A percentile compares a stretch with the other conserved stretches of the same genome.
Conservation (phyloP, 257 asterid species). For the Paraleonurus japonicus region DNA sequence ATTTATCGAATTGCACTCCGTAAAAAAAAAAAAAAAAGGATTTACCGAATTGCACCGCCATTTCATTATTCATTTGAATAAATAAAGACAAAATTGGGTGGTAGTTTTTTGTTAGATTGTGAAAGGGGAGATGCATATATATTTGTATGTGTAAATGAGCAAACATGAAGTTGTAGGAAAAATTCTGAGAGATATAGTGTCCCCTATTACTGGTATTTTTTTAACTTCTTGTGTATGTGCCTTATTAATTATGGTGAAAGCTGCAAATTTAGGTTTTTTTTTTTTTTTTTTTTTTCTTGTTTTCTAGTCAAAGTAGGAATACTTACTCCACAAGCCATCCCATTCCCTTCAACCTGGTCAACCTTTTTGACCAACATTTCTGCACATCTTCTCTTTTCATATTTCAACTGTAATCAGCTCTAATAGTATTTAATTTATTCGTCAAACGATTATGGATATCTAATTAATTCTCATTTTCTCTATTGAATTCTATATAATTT, state of each 20-base stretch:
- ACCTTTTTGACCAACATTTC: not conserved
- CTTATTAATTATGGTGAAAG: not conserved
- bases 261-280: not conserved
- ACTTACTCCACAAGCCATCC: constrained; percentile 9
- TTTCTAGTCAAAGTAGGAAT: not conserved
- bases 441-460: not conserved
- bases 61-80: not conserved
- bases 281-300: not conserved
- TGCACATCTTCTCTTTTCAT: not conserved
- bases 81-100: no score
- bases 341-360: not conserved
- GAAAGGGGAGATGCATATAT: constrained; percentile 24
- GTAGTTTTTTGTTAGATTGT: not conserved
- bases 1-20: no score
- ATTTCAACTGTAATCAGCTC: no score
- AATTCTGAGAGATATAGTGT: not conserved
- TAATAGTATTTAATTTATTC: not conserved
- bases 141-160: not conserved
- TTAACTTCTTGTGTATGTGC: not conserved
- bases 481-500: no score
- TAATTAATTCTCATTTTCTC: no score
- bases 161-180: not conserved
- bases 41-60: not conserved
- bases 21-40: no score
- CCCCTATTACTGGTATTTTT: not conserved